Evolutionary conservation across 176 grass and related monocot genomes (phyloP).

Genomic region (Poa annua): DNA sequence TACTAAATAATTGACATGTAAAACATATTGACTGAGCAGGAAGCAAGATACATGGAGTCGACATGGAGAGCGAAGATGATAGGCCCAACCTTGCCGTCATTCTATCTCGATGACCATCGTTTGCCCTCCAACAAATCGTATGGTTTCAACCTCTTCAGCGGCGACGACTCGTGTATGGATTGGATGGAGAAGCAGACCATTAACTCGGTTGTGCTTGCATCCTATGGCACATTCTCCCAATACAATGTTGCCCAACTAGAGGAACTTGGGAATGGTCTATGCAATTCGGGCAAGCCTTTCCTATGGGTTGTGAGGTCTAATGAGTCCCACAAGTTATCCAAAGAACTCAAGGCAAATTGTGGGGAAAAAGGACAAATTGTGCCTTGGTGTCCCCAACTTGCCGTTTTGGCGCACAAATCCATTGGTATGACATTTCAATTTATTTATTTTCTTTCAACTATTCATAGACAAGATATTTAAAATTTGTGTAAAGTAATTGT

Average conservation of each 20-base stretch:
- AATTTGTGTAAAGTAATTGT: neutral
- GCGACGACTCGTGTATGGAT: neutral
- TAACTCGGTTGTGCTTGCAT: slow-evolving; percentile 32
- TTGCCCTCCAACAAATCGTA: slow-evolving; percentile 19
- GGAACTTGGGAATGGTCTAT: too few species aligned
- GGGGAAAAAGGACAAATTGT: neutral
- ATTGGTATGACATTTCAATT: neutral
- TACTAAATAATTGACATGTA: too few species aligned
- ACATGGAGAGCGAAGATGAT: slow-evolving; percentile 36
- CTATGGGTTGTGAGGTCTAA: slow-evolving; percentile 20
- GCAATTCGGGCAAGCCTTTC: neutral
- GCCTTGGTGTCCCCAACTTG: neutral
- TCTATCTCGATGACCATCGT: slow-evolving; percentile 23
- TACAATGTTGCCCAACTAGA: neutral
- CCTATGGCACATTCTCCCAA: slow-evolving; percentile 6
- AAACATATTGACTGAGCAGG: neutral
- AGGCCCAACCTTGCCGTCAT: slow-evolving; percentile 36
- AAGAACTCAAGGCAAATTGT: neutral
- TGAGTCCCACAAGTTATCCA: slow-evolving; percentile 5
- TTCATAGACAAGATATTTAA: neutral
- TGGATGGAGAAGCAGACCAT: slow-evolving; percentile 15
- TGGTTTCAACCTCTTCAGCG: slow-evolving; percentile 35
- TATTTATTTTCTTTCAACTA: neutral
- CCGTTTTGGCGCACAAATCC: neutral
- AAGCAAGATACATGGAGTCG: slow-evolving; percentile 18